Conservation (phyloP, 2,329 filamentous ascomycete genomes). For the Raffaelea arxii region DNA sequence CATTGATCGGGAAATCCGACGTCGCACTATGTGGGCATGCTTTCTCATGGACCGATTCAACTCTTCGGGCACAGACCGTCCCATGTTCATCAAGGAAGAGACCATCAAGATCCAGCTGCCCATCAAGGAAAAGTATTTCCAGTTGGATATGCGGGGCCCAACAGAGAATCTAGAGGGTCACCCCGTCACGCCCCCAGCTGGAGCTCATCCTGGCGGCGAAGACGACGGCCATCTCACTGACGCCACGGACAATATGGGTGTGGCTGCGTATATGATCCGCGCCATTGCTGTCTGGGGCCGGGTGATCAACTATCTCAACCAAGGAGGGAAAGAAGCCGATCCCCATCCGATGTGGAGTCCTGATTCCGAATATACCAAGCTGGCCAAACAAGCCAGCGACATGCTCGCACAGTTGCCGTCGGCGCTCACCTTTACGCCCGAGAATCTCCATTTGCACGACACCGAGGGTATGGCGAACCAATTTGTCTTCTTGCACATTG, state of each 20-base stretch:
- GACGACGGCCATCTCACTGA: conserved; percentile 57
- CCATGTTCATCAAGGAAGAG: conserved; percentile 83
- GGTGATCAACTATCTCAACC: conserved; percentile 81
- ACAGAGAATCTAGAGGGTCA: conserved; percentile 72
- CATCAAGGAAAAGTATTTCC: conserved; percentile 81
- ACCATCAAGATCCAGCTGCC: conserved; percentile 83
- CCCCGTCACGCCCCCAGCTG: conserved; percentile 13
- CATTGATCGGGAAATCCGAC: conserved; percentile 83
- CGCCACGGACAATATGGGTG: conserved; percentile 80
- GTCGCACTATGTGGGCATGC: conserved; percentile 96
- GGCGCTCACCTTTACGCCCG: conserved; percentile 61
- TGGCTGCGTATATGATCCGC: conserved; percentile 81
- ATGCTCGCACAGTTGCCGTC: conserved; percentile 62
- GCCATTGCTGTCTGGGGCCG: conserved; percentile 82
- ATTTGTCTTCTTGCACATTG: conserved; percentile 84
- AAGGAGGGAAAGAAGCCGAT: conserved; percentile 77
- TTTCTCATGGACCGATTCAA: conserved; percentile 97
- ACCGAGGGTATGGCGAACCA: conserved; percentile 83
- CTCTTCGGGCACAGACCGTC: conserved; percentile 86
- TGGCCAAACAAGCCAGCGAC: conserved; percentile 61
- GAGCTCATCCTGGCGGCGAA: conserved; percentile 51
- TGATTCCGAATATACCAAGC: conserved; percentile 63
- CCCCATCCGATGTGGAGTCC: conserved; percentile 69
- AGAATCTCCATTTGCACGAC: conserved; percentile 77
- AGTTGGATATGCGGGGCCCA: conserved; percentile 79